A percentile compares a stretch with the other conserved stretches of the same genome.
These are phyloP conservation scores for Draba incana DNA, from an alignment of 345 rosid species.

Conservation along the genomic window DNA sequence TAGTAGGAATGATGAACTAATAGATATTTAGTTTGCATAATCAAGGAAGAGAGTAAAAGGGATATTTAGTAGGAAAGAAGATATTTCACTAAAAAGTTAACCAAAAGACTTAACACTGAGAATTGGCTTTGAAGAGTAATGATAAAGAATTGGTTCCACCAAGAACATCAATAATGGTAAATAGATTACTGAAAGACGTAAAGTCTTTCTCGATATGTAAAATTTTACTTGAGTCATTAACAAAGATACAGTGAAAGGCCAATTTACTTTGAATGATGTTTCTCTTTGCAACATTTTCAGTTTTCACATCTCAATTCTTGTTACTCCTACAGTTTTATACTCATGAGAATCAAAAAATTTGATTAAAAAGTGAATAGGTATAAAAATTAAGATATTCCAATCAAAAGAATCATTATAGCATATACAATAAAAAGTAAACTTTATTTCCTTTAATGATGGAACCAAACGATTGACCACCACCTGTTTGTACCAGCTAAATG, in stretches of 20 bases:
- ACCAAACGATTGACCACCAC: slow-evolving; percentile 24
- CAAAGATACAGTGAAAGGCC: neutral
- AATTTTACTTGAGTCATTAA: slow-evolving; percentile 20
- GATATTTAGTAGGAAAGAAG: slow-evolving; percentile 14
- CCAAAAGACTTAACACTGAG: slow-evolving; percentile 19
- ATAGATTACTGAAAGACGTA: neutral
- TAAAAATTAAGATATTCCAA: slow-evolving; percentile 27
- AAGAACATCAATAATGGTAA: slow-evolving; percentile 21
- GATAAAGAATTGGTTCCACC: slow-evolving; percentile 32
- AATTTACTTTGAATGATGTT: slow-evolving; percentile 2
- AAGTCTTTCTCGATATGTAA: slow-evolving; percentile 1
- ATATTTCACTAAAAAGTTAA: slow-evolving; percentile 29
- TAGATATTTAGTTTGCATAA: slow-evolving; percentile 14
- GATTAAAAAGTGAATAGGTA: slow-evolving; percentile 1
- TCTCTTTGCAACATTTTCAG: slow-evolving; percentile 10
- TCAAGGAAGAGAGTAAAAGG: neutral
- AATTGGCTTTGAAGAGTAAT: slow-evolving; percentile 30
- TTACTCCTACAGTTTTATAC: neutral
- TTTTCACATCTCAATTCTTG: slow-evolving; percentile 14
- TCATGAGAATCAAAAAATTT: slow-evolving; percentile 12
- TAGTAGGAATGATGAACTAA: neutral
- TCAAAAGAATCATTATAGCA: slow-evolving; percentile 26
- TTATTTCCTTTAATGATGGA: slow-evolving; percentile 11
- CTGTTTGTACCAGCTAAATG: slow-evolving; percentile 16
- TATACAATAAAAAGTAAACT: slow-evolving; percentile 21